These are phyloP conservation scores for Ballota nigra DNA, from an alignment of 257 asterid genomes.

Conservation along the genomic window DNA sequence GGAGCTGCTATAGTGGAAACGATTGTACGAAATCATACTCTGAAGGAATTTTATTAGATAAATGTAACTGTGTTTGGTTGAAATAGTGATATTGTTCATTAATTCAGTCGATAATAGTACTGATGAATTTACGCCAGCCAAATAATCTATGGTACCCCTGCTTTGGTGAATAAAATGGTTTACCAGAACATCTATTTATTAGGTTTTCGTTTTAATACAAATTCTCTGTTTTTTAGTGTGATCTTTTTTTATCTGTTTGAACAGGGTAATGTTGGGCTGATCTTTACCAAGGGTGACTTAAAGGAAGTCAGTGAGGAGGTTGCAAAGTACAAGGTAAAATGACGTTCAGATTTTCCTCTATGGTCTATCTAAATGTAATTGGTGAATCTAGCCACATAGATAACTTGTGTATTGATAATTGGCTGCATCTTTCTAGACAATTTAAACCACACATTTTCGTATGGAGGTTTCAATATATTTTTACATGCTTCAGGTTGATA, in stretches of 20 bases:
- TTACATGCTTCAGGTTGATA: neutral
- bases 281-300: slow-evolving; percentile 84
- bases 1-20: too few species aligned
- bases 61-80: neutral
- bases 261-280: slow-evolving; percentile 86
- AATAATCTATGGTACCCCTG: neutral
- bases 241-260: neutral
- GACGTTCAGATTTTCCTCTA: neutral
- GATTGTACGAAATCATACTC: neutral
- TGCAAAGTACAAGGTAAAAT: slow-evolving; percentile 63
- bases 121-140: neutral
- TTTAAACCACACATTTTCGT: neutral
- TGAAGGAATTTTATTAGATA: neutral
- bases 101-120: neutral
- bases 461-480: neutral
- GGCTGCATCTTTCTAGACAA: neutral
- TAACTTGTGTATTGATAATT: neutral
- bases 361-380: neutral
- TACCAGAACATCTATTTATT: neutral
- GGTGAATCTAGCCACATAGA: neutral
- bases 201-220: neutral
- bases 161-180: neutral
- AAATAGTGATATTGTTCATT: neutral
- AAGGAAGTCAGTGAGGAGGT: slow-evolving; percentile 95
- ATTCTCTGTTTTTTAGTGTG: neutral